Base-by-base conservation (phyloP, 768 basidiomycete species). In the Tulasnella sp. region DNA sequence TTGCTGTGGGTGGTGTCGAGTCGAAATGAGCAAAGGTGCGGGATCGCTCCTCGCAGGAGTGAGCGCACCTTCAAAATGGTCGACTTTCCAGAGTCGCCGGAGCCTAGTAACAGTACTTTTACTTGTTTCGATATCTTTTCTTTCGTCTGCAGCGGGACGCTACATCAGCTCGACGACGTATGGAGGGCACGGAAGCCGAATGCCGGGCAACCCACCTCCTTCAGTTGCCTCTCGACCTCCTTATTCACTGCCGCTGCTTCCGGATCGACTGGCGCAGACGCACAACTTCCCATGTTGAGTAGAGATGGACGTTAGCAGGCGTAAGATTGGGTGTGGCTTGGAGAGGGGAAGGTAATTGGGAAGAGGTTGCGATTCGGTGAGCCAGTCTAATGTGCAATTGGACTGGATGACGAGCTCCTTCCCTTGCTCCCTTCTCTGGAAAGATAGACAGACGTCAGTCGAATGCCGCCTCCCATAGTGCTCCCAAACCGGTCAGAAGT, bases 1-100 rank as follows among this genome's bases (percentile, higher is more conserved):
- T 90, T 98, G 95, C 91, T 95, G 76, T 65, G 62, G 22, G 34
- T 11, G 42, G 59, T 65, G 41, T 34, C 19, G 29, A n/a, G 14
- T 71, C 26, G n/a, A n/a, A 36, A 34, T 59, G 42, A 40, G 34
- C 35, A 62, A 11, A 29, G 32, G 32, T 62, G 37, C 19, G 22
- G 32, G 19, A 6, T 12, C 35, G n/a, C 41, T 44, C 52, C 3
- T 17, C 26, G 19, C 26, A 19, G 19, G 29, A 19, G n/a, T 14
- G 14, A 35, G 39, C 78, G 59, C 74, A 90, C 90, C 84, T 94
- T 95, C 79, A 95, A 85, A 77, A 97, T 85, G 9, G 95, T 97
- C 6, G 91, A 92, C 81, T 97, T 98, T 29, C 95, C 95, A 37
- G 90, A 92, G 78, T 96, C 95, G 35, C 95, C 95, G 52, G 95